Evolutionary conservation across 1,139 yeast species (phyloP).

Genomic region (Blastobotrys persicus): DNA sequence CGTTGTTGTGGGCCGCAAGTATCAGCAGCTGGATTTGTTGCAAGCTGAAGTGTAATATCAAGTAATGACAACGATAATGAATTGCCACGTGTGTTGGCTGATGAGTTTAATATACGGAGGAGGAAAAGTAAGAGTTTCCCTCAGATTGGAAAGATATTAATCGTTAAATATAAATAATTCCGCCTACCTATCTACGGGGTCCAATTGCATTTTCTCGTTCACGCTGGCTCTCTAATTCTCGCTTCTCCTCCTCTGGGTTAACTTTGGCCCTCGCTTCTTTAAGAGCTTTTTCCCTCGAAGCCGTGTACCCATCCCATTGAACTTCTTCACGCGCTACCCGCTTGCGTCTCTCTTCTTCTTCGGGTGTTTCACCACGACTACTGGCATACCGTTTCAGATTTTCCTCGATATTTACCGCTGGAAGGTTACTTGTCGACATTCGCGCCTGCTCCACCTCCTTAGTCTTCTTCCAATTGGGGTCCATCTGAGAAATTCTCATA

Average conservation of each 20-base stretch:
- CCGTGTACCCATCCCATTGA: constrained; percentile 34
- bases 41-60: neutral
- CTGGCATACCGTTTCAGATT: constrained; percentile 66
- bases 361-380: constrained; percentile 25
- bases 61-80: too few relatives aligned
- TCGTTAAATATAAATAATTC: too few relatives aligned
- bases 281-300: constrained; percentile 27
- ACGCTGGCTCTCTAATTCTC: constrained; percentile 21
- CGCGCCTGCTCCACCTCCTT: constrained; percentile 61
- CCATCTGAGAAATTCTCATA: constrained; percentile 66
- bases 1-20: constrained; percentile 34
- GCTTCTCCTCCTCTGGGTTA: constrained; percentile 28
- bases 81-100: too few relatives aligned
- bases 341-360: constrained; percentile 18
- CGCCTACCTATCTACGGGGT: constrained; percentile 29
- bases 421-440: constrained; percentile 58
- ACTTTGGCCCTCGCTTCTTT: constrained; percentile 28
- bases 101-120: too few relatives aligned
- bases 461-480: constrained; percentile 75
- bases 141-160: too few relatives aligned
- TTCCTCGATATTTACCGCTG: constrained; percentile 66
- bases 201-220: constrained; percentile 29
- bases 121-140: too few relatives aligned
- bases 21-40: constrained; percentile 39
- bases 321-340: constrained; percentile 19